phyloP scores from a whole-genome alignment of 805 yeast genomes.

The Sungouiozyma ichnusensis region DNA sequence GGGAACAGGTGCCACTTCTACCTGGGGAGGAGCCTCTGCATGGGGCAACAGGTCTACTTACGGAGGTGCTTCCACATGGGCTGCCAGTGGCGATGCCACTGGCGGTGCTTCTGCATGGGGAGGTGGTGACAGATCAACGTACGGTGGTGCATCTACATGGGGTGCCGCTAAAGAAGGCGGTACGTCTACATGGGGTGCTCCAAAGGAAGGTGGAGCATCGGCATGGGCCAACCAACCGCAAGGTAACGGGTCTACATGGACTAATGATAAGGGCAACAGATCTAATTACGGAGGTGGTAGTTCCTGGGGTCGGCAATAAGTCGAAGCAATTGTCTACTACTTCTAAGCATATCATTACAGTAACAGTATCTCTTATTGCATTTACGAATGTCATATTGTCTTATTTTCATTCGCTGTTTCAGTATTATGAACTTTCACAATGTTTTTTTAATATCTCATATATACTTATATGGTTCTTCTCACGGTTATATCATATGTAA shows the following conservation, averaged over 20 bases:
- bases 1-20: slow-evolving; percentile 29
- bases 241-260: slow-evolving; percentile 32
- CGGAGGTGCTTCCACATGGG: slow-evolving; percentile 43
- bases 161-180: slow-evolving; percentile 30
- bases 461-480: too few species aligned
- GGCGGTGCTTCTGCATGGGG: slow-evolving; percentile 39
- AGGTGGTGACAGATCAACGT: slow-evolving; percentile 29
- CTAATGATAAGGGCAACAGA: slow-evolving; percentile 21
- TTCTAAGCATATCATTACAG: too few species aligned
- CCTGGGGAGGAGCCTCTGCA: slow-evolving; percentile 32
- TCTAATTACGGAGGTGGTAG: slow-evolving; percentile 23
- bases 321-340: too few species aligned
- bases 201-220: slow-evolving; percentile 32
- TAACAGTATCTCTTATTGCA: too few species aligned
- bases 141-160: slow-evolving; percentile 37
- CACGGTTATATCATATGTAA: too few species aligned
- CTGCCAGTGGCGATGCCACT: slow-evolving; percentile 32
- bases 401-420: not conserved
- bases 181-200: slow-evolving; percentile 34
- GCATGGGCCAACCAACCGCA: slow-evolving; percentile 29
- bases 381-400: not conserved
- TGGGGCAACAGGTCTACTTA: slow-evolving; percentile 31
- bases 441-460: not conserved
- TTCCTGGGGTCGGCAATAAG: slow-evolving; percentile 25
- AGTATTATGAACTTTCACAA: not conserved